A percentile compares a stretch with the other conserved stretches of the same genome.
Conservation (phyloP, 352 stramenopile species). For the Pythium chondricola region DNA sequence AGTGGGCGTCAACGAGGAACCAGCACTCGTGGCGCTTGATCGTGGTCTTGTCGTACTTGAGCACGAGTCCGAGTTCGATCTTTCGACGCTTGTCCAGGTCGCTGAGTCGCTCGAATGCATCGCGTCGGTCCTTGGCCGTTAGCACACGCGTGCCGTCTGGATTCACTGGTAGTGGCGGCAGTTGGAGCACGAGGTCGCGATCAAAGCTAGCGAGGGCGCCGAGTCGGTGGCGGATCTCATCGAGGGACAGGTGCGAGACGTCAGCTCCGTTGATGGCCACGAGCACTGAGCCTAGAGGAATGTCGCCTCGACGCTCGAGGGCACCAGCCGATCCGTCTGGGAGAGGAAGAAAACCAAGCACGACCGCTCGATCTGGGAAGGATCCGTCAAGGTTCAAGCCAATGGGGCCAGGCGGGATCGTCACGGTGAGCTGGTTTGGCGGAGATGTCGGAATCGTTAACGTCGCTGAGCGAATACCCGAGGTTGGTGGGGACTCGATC, state of each 20-base stretch:
- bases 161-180: slow-evolving; percentile 17
- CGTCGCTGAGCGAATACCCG: no score
- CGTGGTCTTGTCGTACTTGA: slow-evolving; percentile 49
- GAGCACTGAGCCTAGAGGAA: slow-evolving; percentile 46
- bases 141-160: slow-evolving; percentile 1
- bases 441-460: no score
- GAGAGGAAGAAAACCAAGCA: slow-evolving; percentile 58
- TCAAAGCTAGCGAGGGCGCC: slow-evolving; percentile 27
- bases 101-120: slow-evolving; percentile 17
- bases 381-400: slow-evolving; percentile 58
- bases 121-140: slow-evolving; percentile 1
- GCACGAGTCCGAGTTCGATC: slow-evolving; percentile 53
- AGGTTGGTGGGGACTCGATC: no score
- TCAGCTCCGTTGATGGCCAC: slow-evolving; percentile 66
- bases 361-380: slow-evolving; percentile 40
- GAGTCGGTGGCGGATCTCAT: slow-evolving; percentile 35
- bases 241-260: slow-evolving; percentile 34
- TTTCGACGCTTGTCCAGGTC: slow-evolving; percentile 55
- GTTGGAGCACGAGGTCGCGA: slow-evolving; percentile 42
- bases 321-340: slow-evolving; percentile 42
- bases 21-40: slow-evolving; percentile 66
- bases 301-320: slow-evolving; percentile 48
- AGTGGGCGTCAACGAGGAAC: slow-evolving; percentile 59
- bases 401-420: slow-evolving; percentile 51
- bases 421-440: slow-evolving; percentile 25